Base-by-base conservation (phyloP, 1,139 yeast genomes). In the Protomyces inouyei region DNA sequence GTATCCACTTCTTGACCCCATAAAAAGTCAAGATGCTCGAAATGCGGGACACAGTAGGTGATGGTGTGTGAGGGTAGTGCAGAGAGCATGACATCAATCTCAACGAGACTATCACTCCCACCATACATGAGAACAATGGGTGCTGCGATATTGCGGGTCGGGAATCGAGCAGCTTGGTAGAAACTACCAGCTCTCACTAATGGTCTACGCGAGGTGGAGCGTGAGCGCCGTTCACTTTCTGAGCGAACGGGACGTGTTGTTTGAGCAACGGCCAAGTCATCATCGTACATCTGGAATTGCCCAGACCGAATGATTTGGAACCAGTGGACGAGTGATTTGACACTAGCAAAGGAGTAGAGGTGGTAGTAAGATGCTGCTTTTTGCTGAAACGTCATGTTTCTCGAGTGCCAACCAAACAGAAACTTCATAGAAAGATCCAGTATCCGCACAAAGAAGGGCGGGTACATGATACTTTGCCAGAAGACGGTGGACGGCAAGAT, bases 241-340 rank as follows among this genome's bases (percentile, higher is more conserved):
- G 14, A 2, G 28, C 52, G 52, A 2, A 51, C 28, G 4, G 61
- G 51, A 38, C 37, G 61, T 6, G 10, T 18, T n/a, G 48, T 18
- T 43, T 43, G 48, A 16, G 48, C 48, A 16, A 57, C 37, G 8
- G 60, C 37, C 4, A 54, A 16, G 60, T 76, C 78, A 67, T 89
- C 96, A 71, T 87, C 92, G 75, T 85, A 92, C 96, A 92, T 87
- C 74, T 90, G 96, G 74, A 92, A 91, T 61, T 84, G 83, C 53
- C 84, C 84, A n/a, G 88, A 80, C 55, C 88, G 79, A 68, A 92
- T 87, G 65, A 92, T 90, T 76, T 92, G 98, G 74, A 92, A 92
- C 98, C 98, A 92, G 76, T 92, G 98, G 43, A 91, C 97, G 57
- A 90, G 93, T 28, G 89, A 84, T 75, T 92, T 92, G 55, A 91